Evolutionary conservation across 2,329 filamentous ascomycete species (phyloP).

Genomic region (Colletotrichum cuscutae): DNA sequence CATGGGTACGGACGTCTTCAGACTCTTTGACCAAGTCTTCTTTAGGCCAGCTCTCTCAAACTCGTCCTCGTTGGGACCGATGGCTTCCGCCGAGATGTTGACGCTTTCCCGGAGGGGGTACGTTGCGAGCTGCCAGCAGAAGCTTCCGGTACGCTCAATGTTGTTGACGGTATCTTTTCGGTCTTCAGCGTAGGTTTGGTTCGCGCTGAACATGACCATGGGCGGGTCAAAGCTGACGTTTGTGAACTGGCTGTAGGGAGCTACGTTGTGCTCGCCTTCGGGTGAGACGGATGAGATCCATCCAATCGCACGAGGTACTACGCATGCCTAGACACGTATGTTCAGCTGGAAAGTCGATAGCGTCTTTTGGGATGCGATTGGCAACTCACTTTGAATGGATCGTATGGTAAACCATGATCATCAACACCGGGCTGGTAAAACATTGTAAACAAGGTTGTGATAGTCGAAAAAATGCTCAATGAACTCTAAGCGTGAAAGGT

Average conservation of each 20-base stretch:
- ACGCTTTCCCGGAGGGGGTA: constrained; percentile 8
- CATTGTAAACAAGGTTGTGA: neutral
- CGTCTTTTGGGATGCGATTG: neutral
- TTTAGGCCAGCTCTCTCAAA: constrained; percentile 1
- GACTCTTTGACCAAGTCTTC: constrained; percentile 7
- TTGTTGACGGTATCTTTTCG: constrained; percentile 23
- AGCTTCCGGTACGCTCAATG: constrained; percentile 5
- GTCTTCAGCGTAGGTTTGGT: neutral
- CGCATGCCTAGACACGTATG: neutral
- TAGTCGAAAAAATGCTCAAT: neutral
- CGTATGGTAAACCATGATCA: constrained; percentile 5
- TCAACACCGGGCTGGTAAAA: constrained; percentile 10
- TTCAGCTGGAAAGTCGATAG: neutral
- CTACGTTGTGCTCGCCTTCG: constrained; percentile 10
- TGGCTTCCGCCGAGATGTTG: constrained; percentile 9
- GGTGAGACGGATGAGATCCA: constrained; percentile 15
- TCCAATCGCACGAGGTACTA: constrained; percentile 16
- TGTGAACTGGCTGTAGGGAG: constrained; percentile 14
- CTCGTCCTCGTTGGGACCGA: constrained; percentile 10
- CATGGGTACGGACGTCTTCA: neutral
- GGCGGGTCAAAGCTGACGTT: constrained; percentile 17
- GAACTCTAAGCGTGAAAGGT: neutral
- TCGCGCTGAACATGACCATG: constrained; percentile 18
- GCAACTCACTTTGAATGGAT: constrained; percentile 13
- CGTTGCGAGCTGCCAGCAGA: constrained; percentile 18